Base-by-base conservation (phyloP, 2,329 filamentous ascomycete species). In the Stemphylium beticola region DNA sequence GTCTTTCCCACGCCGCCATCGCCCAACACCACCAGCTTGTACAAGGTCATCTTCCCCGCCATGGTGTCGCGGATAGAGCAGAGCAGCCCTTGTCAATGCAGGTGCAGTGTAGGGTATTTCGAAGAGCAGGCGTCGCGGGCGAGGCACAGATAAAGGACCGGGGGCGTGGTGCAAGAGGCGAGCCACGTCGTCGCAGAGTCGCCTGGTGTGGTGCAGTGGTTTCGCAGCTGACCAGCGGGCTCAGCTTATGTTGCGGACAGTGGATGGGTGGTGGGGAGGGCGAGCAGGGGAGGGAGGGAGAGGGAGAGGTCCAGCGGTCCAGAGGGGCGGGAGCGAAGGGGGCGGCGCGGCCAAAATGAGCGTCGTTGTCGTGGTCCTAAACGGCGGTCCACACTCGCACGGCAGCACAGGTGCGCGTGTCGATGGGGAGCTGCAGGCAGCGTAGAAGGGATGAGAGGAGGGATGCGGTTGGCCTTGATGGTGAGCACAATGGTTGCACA, bases 1-100 rank as follows among this genome's bases (percentile, higher is more conserved):
- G 92, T 96, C 80, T 96, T 96, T 68, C 92, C 92, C 59, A 96
- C 92, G 78, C 92, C 92, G 80, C 92, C 92, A 76, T 96, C 92
- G 69, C 92, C 93, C 62, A 96, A 82, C 79, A 96, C 92, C 85
- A 96, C 92, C 84, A 96, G 80, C 81, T 96, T 96, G 83, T 96
- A 96, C 76, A 96, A 81, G 74, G 92, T 93, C 92, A 96, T 96
- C 83, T 93, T 93, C 73, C 90, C 90, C 80, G 91, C 87, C 91
- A 95, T 95, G 76, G 73, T 82, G 66, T 47, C 47, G 60, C 53
- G 17, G 40, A 37, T 48, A 54, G 47, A 47, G 53, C 24, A 34
- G 39, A 29, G 34, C 37, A 22, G 47, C 31, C 32, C 39, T 32
- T 26, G 55, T 45, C 31, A 38, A 33, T 48, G 38, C 42, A 49